A percentile compares a stretch with the other conserved stretches of the same genome.
These are phyloP conservation scores for Cyamopsis tetragonoloba DNA, from an alignment of 306 rosid genomes.

Conservation along the genomic window DNA sequence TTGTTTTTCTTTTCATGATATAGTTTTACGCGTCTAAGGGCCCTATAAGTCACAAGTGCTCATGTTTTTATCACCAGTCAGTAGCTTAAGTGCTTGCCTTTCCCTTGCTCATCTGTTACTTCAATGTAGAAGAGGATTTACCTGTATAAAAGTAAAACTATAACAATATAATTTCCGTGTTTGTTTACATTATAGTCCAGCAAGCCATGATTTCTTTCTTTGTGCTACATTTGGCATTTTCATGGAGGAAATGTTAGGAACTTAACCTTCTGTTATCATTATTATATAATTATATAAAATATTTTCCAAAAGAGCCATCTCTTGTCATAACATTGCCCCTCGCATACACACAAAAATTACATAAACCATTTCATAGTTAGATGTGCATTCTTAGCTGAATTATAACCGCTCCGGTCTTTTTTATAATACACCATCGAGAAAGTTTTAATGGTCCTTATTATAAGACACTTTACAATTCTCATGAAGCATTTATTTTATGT, in stretches of 20 bases:
- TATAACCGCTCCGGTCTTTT: too few species aligned
- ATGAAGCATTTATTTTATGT: too few species aligned
- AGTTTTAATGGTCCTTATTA: too few species aligned
- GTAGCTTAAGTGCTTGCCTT: background rate
- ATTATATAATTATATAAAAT: too few species aligned
- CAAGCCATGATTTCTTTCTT: conserved; percentile 2
- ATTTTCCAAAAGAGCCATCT: too few species aligned
- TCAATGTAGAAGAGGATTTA: background rate
- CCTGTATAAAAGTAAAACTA: background rate
- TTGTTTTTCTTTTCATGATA: background rate
- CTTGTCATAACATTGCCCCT: too few species aligned
- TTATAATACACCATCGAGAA: too few species aligned
- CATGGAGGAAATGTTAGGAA: conserved; percentile 1
- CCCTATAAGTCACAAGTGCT: background rate
- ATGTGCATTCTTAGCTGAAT: background rate
- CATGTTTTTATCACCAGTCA: background rate
- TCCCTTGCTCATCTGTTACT: background rate
- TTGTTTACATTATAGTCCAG: background rate
- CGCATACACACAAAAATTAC: too few species aligned
- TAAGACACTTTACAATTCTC: too few species aligned
- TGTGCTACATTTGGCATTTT: background rate
- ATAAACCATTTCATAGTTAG: background rate
- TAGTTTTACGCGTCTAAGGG: background rate
- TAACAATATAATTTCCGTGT: background rate
- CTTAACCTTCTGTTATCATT: too few species aligned